Percentiles rank a stretch among this genome's conserved stretches.
phyloP scores from a whole-genome alignment of 805 yeast species.

The Candida pini region DNA sequence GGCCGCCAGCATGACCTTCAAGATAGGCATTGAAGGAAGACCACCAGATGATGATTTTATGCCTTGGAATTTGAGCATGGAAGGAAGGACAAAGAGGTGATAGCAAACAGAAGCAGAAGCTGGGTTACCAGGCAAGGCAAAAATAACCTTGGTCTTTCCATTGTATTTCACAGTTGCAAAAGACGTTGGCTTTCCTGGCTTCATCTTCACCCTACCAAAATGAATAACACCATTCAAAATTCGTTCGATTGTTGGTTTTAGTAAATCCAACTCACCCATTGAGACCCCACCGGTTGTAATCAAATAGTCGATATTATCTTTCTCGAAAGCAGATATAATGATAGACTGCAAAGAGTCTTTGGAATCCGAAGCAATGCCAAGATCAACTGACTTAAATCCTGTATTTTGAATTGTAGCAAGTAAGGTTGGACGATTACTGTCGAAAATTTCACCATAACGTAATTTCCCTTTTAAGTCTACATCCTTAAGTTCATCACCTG shows the following conservation, averaged over 20 bases:
- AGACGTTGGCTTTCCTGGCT: constrained; percentile 56
- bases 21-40: constrained; percentile 25
- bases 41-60: constrained; percentile 5
- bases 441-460: constrained; percentile 42
- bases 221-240: constrained; percentile 38
- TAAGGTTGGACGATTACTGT: constrained; percentile 45
- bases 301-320: constrained; percentile 33
- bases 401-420: constrained; percentile 29
- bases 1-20: constrained; percentile 30
- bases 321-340: constrained; percentile 23
- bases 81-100: constrained; percentile 42
- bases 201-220: constrained; percentile 54
- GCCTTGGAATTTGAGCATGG: constrained; percentile 35
- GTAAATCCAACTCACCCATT: constrained; percentile 50
- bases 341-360: constrained; percentile 21
- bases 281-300: constrained; percentile 56
- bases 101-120: constrained; percentile 47
- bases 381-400: constrained; percentile 37
- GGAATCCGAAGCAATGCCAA: constrained; percentile 46
- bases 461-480: constrained; percentile 19
- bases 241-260: constrained; percentile 44
- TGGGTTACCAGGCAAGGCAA: constrained; percentile 54
- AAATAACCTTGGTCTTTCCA: constrained; percentile 28
- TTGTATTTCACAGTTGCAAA: constrained; percentile 40
- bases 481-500: constrained; percentile 47